These are phyloP conservation scores for Colletotrichum viniferum DNA, from an alignment of 2,329 filamentous ascomycete species.

Conservation along the genomic window DNA sequence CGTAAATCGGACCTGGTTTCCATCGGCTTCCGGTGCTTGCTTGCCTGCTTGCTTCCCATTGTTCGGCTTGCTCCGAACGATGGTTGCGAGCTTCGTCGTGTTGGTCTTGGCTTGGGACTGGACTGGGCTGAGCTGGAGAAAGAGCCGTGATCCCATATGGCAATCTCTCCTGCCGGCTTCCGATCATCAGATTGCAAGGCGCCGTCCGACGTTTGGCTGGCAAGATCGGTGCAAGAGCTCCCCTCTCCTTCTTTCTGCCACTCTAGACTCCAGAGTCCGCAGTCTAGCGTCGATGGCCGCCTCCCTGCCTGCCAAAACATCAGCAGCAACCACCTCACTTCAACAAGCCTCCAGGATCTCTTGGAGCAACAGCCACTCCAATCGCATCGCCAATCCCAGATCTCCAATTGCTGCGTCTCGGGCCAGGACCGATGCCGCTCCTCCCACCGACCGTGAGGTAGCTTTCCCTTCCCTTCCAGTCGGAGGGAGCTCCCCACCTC, in stretches of 20 bases:
- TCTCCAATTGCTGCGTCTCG: not conserved
- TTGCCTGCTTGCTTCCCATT: not conserved
- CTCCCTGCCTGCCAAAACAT: not conserved
- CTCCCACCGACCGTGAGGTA: not conserved
- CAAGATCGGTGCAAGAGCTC: not conserved
- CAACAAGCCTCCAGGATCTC: not conserved
- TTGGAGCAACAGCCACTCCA: not conserved
- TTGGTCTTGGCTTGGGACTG: not conserved
- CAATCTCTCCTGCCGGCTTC: not conserved
- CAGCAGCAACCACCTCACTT: not conserved
- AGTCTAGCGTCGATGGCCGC: not conserved
- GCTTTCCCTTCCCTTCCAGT: not conserved
- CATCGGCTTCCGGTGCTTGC: not conserved
- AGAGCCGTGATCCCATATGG: not conserved
- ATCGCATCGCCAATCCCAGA: not conserved
- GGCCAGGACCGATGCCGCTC: not conserved
- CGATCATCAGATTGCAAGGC: not conserved
- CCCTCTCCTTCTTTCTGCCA: not conserved
- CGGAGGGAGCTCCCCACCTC: not conserved
- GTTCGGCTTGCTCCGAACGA: not conserved
- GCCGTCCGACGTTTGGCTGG: not conserved
- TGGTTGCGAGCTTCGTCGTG: not conserved
- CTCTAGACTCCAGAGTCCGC: not conserved
- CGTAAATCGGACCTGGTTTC: not conserved
- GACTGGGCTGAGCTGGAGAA: not conserved